Evolutionary conservation across 257 asterid genomes (phyloP).

Genomic region (Vinca minor): DNA sequence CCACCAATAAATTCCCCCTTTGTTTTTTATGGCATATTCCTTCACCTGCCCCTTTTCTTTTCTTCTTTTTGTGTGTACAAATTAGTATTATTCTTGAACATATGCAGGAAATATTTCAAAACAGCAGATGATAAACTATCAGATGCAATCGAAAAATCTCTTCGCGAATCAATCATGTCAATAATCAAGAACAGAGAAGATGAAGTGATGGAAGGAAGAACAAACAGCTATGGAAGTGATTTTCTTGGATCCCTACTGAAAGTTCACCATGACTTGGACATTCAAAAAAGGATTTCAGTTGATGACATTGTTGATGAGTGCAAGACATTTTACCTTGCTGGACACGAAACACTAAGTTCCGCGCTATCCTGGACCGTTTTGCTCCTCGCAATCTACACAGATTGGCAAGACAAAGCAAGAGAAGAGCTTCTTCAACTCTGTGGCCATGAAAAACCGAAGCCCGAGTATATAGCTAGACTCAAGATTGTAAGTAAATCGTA

Average conservation of each 20-base stretch:
- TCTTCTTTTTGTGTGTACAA: too few relatives aligned
- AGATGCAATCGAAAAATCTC: constrained; percentile 27
- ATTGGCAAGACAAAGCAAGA: constrained; percentile 56
- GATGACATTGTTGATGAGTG: constrained; percentile 48
- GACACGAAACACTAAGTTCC: constrained; percentile 47
- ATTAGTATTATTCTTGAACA: background rate
- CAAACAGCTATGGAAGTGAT: constrained; percentile 34
- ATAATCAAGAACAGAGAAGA: constrained; percentile 30
- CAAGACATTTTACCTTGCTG: constrained; percentile 50
- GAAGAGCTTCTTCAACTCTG: constrained; percentile 16
- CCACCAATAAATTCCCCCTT: too few relatives aligned
- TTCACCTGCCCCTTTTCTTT: too few relatives aligned
- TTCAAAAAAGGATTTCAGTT: constrained; percentile 23
- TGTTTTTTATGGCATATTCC: background rate
- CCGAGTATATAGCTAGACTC: constrained; percentile 14
- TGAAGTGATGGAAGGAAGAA: constrained; percentile 23
- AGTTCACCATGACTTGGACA: constrained; percentile 26
- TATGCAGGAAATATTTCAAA: constrained; percentile 21
- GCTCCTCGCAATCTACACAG: constrained; percentile 44
- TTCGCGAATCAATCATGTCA: constrained; percentile 26
- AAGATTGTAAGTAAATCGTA: constrained; percentile 1
- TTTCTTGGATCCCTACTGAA: constrained; percentile 44
- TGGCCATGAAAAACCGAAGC: constrained; percentile 9
- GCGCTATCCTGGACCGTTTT: constrained; percentile 38
- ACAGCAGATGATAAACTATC: constrained; percentile 38